A percentile compares a stretch with the other conserved stretches of the same genome.
These are phyloP conservation scores for Fusarium papillatum DNA, from an alignment of 2,329 filamentous ascomycete genomes.

Conservation along the genomic window DNA sequence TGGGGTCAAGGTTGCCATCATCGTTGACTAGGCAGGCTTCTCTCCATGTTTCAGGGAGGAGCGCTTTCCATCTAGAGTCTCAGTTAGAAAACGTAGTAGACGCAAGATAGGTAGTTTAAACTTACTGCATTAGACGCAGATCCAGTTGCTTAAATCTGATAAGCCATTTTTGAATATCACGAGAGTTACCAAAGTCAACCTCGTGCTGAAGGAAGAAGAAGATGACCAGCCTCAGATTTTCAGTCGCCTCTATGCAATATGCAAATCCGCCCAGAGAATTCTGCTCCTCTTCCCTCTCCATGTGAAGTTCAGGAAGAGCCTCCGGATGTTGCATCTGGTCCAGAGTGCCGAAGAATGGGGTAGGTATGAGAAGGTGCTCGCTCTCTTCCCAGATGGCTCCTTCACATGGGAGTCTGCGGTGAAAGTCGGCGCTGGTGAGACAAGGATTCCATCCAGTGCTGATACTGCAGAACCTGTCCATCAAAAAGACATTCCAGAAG, in stretches of 20 bases:
- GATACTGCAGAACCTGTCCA: slow-evolving; percentile 57
- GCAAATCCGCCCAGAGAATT: slow-evolving; percentile 55
- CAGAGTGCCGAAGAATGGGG: slow-evolving; percentile 56
- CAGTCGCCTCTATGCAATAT: slow-evolving; percentile 60
- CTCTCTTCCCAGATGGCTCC: slow-evolving; percentile 53
- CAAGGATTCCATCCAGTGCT: slow-evolving; percentile 50
- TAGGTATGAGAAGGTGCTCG: slow-evolving; percentile 50
- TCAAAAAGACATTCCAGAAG: slow-evolving; percentile 57
- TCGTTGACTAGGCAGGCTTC: slow-evolving; percentile 55
- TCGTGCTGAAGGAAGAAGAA: slow-evolving; percentile 58
- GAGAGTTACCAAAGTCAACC: slow-evolving; percentile 51
- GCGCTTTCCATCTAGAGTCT: slow-evolving; percentile 56
- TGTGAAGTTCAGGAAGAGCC: slow-evolving; percentile 22
- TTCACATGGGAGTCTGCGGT: slow-evolving; percentile 54
- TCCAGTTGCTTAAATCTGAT: slow-evolving; percentile 61
- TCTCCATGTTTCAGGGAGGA: slow-evolving; percentile 58
- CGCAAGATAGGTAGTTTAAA: not conserved
- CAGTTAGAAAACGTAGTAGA: not conserved
- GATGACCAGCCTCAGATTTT: slow-evolving; percentile 56
- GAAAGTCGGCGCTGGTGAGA: slow-evolving; percentile 52
- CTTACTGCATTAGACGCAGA: slow-evolving; percentile 55
- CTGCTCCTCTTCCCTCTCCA: slow-evolving; percentile 29
- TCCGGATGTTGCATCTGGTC: slow-evolving; percentile 44
- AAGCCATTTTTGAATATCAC: slow-evolving; percentile 56
- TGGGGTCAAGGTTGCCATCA: slow-evolving; percentile 57